Evolutionary conservation across 2,329 filamentous ascomycete species (phyloP).

Genomic region (Trichoderma atrobrunneum): DNA sequence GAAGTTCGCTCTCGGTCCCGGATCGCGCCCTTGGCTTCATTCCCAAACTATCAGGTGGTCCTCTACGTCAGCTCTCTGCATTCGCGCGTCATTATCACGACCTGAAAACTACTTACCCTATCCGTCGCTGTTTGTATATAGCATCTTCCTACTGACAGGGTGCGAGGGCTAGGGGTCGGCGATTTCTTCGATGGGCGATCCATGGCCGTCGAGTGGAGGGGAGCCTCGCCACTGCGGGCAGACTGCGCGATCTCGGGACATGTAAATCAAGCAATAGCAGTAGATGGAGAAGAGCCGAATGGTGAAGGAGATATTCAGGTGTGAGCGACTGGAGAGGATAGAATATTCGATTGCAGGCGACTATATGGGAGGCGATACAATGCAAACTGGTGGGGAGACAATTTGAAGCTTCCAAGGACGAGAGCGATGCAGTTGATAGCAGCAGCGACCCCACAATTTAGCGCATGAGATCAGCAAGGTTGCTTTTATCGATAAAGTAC

Average conservation of each 20-base stretch:
- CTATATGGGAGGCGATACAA: neutral
- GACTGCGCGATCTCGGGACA: constrained; percentile 14
- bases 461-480: neutral
- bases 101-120: constrained; percentile 31
- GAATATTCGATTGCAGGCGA: neutral
- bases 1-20: constrained; percentile 35
- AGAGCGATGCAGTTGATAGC: neutral
- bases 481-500: constrained; percentile 13
- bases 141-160: constrained; percentile 36
- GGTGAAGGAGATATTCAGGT: neutral
- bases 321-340: neutral
- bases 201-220: constrained; percentile 20
- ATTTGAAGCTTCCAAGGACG: neutral
- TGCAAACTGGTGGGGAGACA: neutral
- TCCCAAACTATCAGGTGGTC: constrained; percentile 35
- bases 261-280: neutral
- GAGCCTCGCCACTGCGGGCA: constrained; percentile 17
- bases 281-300: too few relatives aligned
- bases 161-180: neutral
- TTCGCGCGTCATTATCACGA: neutral
- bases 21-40: constrained; percentile 33
- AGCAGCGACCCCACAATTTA: constrained; percentile 7
- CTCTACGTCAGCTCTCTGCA: neutral
- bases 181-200: constrained; percentile 10
- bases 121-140: constrained; percentile 38